Base-by-base conservation (phyloP, 2,329 filamentous ascomycete species). In the Elsinoe australis region DNA sequence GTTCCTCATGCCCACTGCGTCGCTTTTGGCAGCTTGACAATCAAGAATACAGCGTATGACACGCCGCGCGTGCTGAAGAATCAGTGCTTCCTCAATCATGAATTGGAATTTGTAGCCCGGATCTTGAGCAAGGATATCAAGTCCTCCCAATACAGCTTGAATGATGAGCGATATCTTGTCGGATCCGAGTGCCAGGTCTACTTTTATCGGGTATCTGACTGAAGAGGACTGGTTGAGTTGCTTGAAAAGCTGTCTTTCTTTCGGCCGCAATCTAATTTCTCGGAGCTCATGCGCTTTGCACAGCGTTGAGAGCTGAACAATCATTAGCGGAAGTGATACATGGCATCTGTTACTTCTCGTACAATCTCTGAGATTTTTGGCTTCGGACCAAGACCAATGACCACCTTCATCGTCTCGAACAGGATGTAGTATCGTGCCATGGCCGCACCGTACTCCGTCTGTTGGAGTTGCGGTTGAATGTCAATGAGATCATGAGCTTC, bases 361-460 rank as follows among this genome's bases (percentile, higher is more conserved):
- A 87, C 84, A 57, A 90, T 79, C 34, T 85, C 75, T 22, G 80
- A 80, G 5, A 82, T 70, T 5, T 74, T 78, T 0, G 81, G 74
- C 32, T 73, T 75, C 1, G 67, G 63, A n/a, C 76, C 74, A 46
- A 92, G 70, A 0, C 69, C 69, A 34, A 90, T 66, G 10, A 94
- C 71, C 1, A 71, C 62, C 56, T 80, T 82, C 85, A 92, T 94
- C 0, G 86, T 92, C 29, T 83, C 75, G 56, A 89, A 89, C 17
- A 78, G 78, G 2, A 92, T 70, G 67, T 87, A 90, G 61, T 90
- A 94, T 39, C 79, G 77, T 34, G 86, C 84, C 87, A 94, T 94
- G 3, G 83, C 82, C 49, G 83, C 74, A 1, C 87, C 87, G 58
- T 83, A 86, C 41, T 82, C 78, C 0, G 85, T 90, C 35, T 78